A percentile compares a stretch with the other conserved stretches of the same genome.
These are phyloP conservation scores for Nigrograna mackinnonii DNA, from an alignment of 2,329 filamentous ascomycete genomes.

Conservation along the genomic window DNA sequence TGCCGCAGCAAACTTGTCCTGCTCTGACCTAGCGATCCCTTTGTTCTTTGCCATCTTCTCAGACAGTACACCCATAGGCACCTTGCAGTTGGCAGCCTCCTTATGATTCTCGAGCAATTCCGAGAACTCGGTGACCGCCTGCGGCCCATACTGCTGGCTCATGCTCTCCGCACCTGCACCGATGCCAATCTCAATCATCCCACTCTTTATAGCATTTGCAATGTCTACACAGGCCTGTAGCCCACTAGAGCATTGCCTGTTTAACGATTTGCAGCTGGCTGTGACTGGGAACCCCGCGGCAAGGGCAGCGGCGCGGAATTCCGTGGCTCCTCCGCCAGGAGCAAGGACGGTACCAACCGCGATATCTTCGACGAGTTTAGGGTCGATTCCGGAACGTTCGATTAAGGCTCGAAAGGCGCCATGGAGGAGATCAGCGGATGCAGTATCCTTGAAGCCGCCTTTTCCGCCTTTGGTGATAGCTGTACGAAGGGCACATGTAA, in stretches of 20 bases:
- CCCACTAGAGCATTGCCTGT: constrained; percentile 92
- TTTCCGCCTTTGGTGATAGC: constrained; percentile 91
- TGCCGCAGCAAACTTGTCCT: constrained; percentile 91
- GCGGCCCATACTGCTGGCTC: constrained; percentile 87
- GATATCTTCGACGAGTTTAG: constrained; percentile 86
- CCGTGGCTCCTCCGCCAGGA: constrained; percentile 91
- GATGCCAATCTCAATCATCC: constrained; percentile 94
- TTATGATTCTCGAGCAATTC: constrained; percentile 80
- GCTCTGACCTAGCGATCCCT: constrained; percentile 69
- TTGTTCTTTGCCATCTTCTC: constrained; percentile 94
- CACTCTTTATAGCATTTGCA: constrained; percentile 85
- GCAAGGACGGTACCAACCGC: constrained; percentile 89
- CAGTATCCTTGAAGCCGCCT: constrained; percentile 94
- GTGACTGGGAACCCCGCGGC: constrained; percentile 88
- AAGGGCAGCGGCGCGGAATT: constrained; percentile 90
- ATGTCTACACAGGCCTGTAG: constrained; percentile 92
- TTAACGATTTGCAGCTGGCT: constrained; percentile 83
- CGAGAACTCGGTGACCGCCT: constrained; percentile 89
- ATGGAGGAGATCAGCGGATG: constrained; percentile 80
- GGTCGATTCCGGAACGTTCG: constrained; percentile 85
- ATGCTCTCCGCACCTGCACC: constrained; percentile 97
- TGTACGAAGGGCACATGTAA: constrained; percentile 89
- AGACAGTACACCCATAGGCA: constrained; percentile 91
- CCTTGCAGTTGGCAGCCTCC: constrained; percentile 93
- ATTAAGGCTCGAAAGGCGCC: constrained; percentile 83